These are phyloP conservation scores for Quillaja saponaria DNA, from an alignment of 306 rosid species.

Conservation along the genomic window DNA sequence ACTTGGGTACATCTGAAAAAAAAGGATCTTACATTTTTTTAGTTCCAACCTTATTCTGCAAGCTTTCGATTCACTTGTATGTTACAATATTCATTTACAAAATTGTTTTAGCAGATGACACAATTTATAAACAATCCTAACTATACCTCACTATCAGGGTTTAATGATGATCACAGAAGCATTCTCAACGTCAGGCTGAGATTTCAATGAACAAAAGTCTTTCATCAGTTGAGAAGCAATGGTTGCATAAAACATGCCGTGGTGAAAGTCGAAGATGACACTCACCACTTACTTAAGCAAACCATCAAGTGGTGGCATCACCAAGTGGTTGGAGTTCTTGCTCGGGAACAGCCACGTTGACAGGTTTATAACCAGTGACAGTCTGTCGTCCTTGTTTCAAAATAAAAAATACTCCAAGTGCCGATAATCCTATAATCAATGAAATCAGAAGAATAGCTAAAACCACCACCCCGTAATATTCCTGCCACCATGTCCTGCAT, in stretches of 20 bases:
- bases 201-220: constrained; percentile 37
- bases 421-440: constrained; percentile 48
- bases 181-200: constrained; percentile 34
- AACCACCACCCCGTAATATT: constrained; percentile 38
- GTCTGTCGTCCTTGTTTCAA: constrained; percentile 57
- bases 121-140: constrained; percentile 26
- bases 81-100: constrained; percentile 46
- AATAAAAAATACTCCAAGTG: constrained; percentile 60
- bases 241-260: constrained; percentile 32
- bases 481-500: constrained; percentile 77
- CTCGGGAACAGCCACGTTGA: constrained; percentile 60
- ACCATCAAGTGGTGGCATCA: constrained; percentile 29
- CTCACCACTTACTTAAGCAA: constrained; percentile 15
- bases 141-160: constrained; percentile 36
- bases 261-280: constrained; percentile 26
- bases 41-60: constrained; percentile 19
- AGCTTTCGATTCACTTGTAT: constrained; percentile 35
- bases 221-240: constrained; percentile 19
- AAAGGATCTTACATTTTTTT: not conserved
- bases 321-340: constrained; percentile 91
- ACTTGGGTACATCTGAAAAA: too few species aligned
- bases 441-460: constrained; percentile 48
- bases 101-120: constrained; percentile 32
- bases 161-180: constrained; percentile 14
- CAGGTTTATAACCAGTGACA: constrained; percentile 66